A percentile compares a stretch with the other conserved stretches of the same genome.
These are phyloP conservation scores for Nakazawaea ishiwadae DNA, from an alignment of 805 yeast genomes.

Conservation along the genomic window DNA sequence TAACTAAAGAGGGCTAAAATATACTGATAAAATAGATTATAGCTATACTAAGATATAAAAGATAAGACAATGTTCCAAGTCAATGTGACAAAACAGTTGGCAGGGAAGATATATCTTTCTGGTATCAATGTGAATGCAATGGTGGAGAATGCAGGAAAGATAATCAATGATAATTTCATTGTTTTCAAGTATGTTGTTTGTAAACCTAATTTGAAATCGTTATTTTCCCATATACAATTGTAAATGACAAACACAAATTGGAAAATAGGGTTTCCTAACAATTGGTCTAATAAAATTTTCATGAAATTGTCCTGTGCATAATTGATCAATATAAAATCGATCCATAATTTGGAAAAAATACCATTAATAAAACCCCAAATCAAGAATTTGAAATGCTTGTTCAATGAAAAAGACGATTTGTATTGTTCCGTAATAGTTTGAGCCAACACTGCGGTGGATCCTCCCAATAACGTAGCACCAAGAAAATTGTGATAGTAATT, in stretches of 20 bases:
- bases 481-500: conserved; percentile 20
- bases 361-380: conserved; percentile 64
- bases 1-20: not conserved
- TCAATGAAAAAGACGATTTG: conserved; percentile 18
- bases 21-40: not conserved
- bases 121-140: conserved; percentile 46
- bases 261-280: conserved; percentile 49
- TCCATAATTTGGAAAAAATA: conserved; percentile 41
- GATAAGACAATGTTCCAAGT: conserved; percentile 53
- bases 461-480: conserved; percentile 23
- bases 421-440: conserved; percentile 25
- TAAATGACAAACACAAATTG: conserved; percentile 46
- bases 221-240: conserved; percentile 53
- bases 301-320: conserved; percentile 29
- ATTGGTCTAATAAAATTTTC: conserved; percentile 49
- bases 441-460: conserved; percentile 24
- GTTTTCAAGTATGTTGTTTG: conserved; percentile 39
- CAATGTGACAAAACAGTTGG: conserved; percentile 52
- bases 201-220: conserved; percentile 26
- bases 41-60: conserved; percentile 19
- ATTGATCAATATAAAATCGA: conserved; percentile 35
- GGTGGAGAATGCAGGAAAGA: conserved; percentile 57
- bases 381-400: conserved; percentile 39
- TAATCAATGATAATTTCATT: conserved; percentile 46
- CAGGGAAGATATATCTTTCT: conserved; percentile 47